phyloP scores from a whole-genome alignment of 495 filamentous ascomycete species.

The Letharia lupina region DNA sequence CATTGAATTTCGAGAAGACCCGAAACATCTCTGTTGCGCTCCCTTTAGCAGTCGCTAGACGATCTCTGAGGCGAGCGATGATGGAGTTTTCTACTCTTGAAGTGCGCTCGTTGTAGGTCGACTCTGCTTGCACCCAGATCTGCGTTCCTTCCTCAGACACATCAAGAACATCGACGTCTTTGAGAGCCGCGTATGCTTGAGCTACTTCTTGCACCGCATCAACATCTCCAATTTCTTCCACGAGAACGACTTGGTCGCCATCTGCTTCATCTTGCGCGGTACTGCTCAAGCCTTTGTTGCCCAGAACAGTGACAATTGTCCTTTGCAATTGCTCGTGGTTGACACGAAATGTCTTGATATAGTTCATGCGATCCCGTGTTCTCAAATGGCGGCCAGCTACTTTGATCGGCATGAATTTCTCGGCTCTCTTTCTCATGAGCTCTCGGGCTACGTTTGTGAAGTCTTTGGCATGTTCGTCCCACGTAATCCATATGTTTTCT shows the following conservation, averaged over 20 bases:
- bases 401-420: conserved; percentile 98
- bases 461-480: conserved; percentile 94
- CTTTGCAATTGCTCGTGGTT: conserved; percentile 95
- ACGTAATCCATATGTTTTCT: conserved; percentile 76
- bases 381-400: conserved; percentile 74
- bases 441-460: conserved; percentile 96
- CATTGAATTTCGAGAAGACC: conserved; percentile 99
- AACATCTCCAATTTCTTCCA: conserved; percentile 93
- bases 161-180: conserved; percentile 91
- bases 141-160: conserved; percentile 80
- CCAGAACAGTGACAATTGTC: conserved; percentile 91
- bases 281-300: conserved; percentile 53
- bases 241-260: conserved; percentile 55
- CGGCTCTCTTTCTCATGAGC: conserved; percentile 78
- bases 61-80: conserved; percentile 87
- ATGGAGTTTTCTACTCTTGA: conserved; percentile 97
- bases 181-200: conserved; percentile 85
- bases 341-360: conserved; percentile 85
- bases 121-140: conserved; percentile 85
- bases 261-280: conserved; percentile 35
- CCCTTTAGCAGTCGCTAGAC: conserved; percentile 86
- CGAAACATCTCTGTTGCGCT: conserved; percentile 96
- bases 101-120: conserved; percentile 91
- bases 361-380: conserved; percentile 81
- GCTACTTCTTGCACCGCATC: conserved; percentile 96